A percentile compares a stretch with the other conserved stretches of the same genome.
Evolutionary conservation across 805 yeast genomes (phyloP).

Genomic region (Hanseniaspora vineae): DNA sequence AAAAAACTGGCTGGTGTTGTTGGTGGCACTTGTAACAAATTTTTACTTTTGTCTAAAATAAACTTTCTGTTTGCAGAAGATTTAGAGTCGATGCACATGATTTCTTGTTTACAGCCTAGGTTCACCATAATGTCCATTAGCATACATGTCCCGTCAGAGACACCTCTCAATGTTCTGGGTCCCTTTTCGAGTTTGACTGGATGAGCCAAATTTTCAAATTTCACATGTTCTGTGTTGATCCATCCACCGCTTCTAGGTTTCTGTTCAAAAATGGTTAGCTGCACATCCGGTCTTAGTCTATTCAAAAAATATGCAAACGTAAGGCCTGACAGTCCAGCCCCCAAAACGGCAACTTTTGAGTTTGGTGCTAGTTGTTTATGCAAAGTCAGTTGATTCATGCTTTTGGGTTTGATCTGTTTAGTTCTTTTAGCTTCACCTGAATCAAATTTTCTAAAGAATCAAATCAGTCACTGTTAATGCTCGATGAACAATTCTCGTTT

Average conservation of each 20-base stretch:
- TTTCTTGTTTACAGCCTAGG: conserved; percentile 34
- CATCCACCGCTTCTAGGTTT: conserved; percentile 63
- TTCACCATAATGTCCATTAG: conserved; percentile 44
- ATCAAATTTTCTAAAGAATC: too few relatives aligned
- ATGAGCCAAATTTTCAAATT: conserved; percentile 18
- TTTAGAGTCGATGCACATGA: conserved; percentile 44
- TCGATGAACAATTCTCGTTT: background rate
- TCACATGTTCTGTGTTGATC: conserved; percentile 41
- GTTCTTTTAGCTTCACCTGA: background rate
- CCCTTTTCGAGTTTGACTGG: conserved; percentile 57
- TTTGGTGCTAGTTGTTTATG: conserved; percentile 13
- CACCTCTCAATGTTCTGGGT: conserved; percentile 81
- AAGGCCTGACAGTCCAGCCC: conserved; percentile 83
- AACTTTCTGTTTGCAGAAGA: conserved; percentile 65
- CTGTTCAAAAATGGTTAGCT: conserved; percentile 50
- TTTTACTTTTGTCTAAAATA: conserved; percentile 33
- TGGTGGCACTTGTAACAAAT: conserved; percentile 41
- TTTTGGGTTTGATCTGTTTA: background rate
- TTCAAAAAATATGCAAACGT: conserved; percentile 56
- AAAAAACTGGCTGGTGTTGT: conserved; percentile 25
- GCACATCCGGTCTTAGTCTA: conserved; percentile 64
- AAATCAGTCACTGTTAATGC: too few relatives aligned
- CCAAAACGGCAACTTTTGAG: conserved; percentile 56
- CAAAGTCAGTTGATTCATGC: background rate
- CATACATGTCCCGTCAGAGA: conserved; percentile 62